phyloP scores from a whole-genome alignment of 2,329 filamentous ascomycete genomes.

The Alternaria brassicae region DNA sequence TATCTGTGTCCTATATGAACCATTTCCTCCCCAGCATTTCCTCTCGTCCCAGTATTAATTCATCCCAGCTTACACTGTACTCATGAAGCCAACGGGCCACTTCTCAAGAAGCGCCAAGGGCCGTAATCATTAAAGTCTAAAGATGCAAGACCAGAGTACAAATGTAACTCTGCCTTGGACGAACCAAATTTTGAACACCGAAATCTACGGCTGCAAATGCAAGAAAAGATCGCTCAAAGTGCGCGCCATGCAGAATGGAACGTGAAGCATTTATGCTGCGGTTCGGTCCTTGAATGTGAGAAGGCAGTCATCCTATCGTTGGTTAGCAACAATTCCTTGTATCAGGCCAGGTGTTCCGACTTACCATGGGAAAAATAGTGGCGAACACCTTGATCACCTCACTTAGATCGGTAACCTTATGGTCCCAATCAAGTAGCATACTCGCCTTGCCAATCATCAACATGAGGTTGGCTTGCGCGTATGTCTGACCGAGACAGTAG shows the following conservation, averaged over 20 bases:
- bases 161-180: conserved; percentile 21
- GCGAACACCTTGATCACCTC: conserved; percentile 99
- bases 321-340: conserved; percentile 25
- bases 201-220: conserved; percentile 34
- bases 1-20: conserved; percentile 11
- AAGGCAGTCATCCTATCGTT: conserved; percentile 77
- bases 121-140: conserved; percentile 42
- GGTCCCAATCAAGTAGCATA: conserved; percentile 86
- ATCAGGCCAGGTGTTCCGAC: conserved; percentile 40
- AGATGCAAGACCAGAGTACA: conserved; percentile 21
- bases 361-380: conserved; percentile 94
- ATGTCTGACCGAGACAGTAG: conserved; percentile 94
- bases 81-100: conserved; percentile 23
- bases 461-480: conserved; percentile 87
- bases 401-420: conserved; percentile 80
- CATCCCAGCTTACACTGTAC: conserved; percentile 20
- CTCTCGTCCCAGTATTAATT: conserved; percentile 16
- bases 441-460: conserved; percentile 90
- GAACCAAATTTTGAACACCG: conserved; percentile 22
- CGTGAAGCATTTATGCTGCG: conserved; percentile 23
- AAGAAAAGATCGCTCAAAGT: conserved; percentile 32
- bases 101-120: conserved; percentile 21
- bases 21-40: neutral
- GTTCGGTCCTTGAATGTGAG: conserved; percentile 67
- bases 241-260: conserved; percentile 24